Percentiles rank a stretch among this genome's conserved stretches.
Conservation (phyloP, 2,329 filamentous ascomycete genomes). For the Hymenoscyphus occultus region DNA sequence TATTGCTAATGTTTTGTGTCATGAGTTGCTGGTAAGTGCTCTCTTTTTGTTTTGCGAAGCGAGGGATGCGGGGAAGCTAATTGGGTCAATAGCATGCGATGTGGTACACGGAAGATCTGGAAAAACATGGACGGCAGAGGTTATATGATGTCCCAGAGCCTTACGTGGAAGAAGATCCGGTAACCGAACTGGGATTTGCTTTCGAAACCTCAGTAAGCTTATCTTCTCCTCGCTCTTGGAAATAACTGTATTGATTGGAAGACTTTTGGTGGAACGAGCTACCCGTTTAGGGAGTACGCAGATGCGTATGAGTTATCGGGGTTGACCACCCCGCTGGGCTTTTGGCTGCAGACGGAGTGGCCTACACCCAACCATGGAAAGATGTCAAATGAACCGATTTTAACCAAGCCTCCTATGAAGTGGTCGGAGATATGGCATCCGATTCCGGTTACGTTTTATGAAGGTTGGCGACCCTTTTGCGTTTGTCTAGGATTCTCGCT, state of each 20-base stretch:
- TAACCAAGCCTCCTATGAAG: background rate
- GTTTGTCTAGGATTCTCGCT: background rate
- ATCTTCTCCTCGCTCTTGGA: background rate
- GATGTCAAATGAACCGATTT: background rate
- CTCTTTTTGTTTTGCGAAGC: too few relatives aligned
- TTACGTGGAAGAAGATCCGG: constrained; percentile 20
- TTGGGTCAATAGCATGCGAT: constrained; percentile 5
- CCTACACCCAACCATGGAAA: background rate
- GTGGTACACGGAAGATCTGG: constrained; percentile 5
- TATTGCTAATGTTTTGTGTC: constrained; percentile 4
- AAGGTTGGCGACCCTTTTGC: constrained; percentile 7
- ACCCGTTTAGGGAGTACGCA: background rate
- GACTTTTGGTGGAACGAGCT: constrained; percentile 9
- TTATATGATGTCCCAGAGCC: background rate
- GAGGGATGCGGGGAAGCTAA: background rate
- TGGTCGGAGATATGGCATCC: background rate
- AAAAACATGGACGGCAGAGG: too few relatives aligned
- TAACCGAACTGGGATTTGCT: constrained; percentile 22
- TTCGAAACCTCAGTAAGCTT: constrained; percentile 22
- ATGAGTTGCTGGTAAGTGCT: constrained; percentile 8
- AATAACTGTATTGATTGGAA: background rate
- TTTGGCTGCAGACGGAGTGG: background rate
- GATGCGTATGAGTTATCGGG: background rate
- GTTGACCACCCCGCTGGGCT: background rate
- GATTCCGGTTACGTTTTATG: constrained; percentile 18